Evolutionary conservation across 768 basidiomycete species (phyloP), one percentile per base, ranked within the genome.

Genomic region (Trametes cubensis): DNA sequence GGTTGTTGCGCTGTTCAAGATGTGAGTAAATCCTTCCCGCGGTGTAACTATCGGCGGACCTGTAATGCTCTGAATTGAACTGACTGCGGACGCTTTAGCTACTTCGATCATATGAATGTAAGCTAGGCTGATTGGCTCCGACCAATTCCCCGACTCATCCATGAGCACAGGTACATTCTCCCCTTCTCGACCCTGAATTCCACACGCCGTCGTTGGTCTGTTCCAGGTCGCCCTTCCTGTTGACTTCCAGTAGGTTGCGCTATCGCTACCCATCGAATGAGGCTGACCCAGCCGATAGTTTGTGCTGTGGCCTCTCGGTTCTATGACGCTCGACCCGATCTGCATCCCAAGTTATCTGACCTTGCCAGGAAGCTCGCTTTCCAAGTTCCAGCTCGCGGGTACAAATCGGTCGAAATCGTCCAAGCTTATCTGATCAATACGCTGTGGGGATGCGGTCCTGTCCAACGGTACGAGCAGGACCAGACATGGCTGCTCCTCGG

Each of bases 401-500:
- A 92, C 79, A 96, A 96, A 75, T 90, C 88, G n/a, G 85, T 94
- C 46, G 94, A 95, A 76, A 94, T 96, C 62, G 92, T 95, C 4
- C 95, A 99, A 71, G 96, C 94, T 0, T 99, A 97, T 73, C 78
- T 98, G 20, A 79, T 99, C 10, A 85, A 98, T 55, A 81, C 89
- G 2, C 75, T 94, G 15, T 98, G 93, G 89, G 94, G 95, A 6
- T 89, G 93, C 67, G 95, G 95, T 21, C 95, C 95, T 4, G 94
- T 95, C 21, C 95, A 98, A 74, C 85, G 95, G 8, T 99, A 94
- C 70, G 96, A 99, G 72, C 94, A 96, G 68, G 96, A 99, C 75
- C 87, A 89, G 68, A 98, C 95, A 0, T 98, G 94, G 93, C 72
- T 94, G 66, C 77, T 92, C 17, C 76, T 98, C 25, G 94, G 94